Evolutionary conservation across 169 alveolate species (phyloP).

Genomic region (Toxoplasma gondii): DNA sequence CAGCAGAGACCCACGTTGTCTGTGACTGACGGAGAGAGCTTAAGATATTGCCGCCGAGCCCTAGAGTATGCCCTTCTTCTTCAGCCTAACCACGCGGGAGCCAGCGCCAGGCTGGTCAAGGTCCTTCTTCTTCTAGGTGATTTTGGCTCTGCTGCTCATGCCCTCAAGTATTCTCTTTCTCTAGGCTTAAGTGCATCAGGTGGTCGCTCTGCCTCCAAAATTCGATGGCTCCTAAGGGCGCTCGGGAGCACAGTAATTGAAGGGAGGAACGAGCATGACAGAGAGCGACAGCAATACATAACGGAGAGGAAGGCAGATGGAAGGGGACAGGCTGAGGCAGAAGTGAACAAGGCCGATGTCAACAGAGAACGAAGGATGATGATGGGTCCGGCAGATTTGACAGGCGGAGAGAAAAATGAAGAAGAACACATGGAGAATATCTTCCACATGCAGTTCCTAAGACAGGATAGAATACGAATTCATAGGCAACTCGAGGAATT

Average conservation of each 20-base stretch:
- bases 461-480: slow-evolving; percentile 47
- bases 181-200: slow-evolving; percentile 3
- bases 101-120: slow-evolving; percentile 52
- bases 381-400: slow-evolving; percentile 26
- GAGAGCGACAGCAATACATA: background rate
- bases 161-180: slow-evolving; percentile 43
- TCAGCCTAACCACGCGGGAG: slow-evolving; percentile 54
- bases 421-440: slow-evolving; percentile 39
- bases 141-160: slow-evolving; percentile 59
- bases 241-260: background rate
- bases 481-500: slow-evolving; percentile 45
- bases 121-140: slow-evolving; percentile 61
- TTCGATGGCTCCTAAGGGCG: slow-evolving; percentile 51
- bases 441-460: slow-evolving; percentile 47
- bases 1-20: slow-evolving; percentile 7
- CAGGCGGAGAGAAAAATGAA: slow-evolving; percentile 31
- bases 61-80: slow-evolving; percentile 55
- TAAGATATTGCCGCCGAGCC: slow-evolving; percentile 54
- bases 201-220: slow-evolving; percentile 44
- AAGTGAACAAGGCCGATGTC: background rate
- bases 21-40: background rate
- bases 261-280: background rate
- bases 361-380: background rate
- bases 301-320: background rate
- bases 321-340: background rate